These are phyloP conservation scores for Rosellinia necatrix DNA, from an alignment of 2,329 filamentous ascomycete species.

Conservation along the genomic window DNA sequence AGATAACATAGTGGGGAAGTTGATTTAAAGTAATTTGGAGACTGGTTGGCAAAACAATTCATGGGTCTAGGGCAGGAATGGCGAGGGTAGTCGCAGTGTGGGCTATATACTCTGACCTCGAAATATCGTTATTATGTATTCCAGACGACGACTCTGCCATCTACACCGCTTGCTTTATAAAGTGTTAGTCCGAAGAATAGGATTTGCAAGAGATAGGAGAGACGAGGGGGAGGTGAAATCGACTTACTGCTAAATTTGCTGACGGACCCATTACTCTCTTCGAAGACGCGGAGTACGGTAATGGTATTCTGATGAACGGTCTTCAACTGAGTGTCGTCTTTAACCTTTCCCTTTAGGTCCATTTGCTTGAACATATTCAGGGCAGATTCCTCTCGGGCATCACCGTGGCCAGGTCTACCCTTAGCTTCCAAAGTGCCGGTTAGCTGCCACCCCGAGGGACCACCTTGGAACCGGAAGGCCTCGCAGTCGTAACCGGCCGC, in stretches of 20 bases:
- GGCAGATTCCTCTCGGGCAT: conserved; percentile 82
- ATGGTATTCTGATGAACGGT: conserved; percentile 98
- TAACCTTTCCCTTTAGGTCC: conserved; percentile 92
- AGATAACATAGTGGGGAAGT: no score
- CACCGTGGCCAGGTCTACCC: conserved; percentile 62
- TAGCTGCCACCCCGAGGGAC: conserved; percentile 80
- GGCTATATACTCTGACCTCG: not conserved
- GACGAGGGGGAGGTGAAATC: conserved; percentile 4
- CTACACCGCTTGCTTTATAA: conserved; percentile 73
- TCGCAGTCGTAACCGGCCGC: conserved; percentile 91
- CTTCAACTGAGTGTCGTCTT: conserved; percentile 91
- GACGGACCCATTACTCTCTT: conserved; percentile 66
- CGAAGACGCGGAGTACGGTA: conserved; percentile 78
- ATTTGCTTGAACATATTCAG: conserved; percentile 99
- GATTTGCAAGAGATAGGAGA: conserved; percentile 2
- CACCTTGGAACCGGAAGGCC: conserved; percentile 85
- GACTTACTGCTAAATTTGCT: conserved; percentile 85
- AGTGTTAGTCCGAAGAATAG: conserved; percentile 34
- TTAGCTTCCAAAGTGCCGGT: conserved; percentile 80
- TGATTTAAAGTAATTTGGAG: no score
- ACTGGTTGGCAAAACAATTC: no score
- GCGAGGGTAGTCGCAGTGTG: no score
- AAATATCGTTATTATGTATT: conserved; percentile 53
- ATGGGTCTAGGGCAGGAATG: no score
- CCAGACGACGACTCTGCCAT: conserved; percentile 83